Evolutionary conservation across 192 early-diverging fungal species (phyloP).

Genomic region (Entomortierella chlamydospora): DNA sequence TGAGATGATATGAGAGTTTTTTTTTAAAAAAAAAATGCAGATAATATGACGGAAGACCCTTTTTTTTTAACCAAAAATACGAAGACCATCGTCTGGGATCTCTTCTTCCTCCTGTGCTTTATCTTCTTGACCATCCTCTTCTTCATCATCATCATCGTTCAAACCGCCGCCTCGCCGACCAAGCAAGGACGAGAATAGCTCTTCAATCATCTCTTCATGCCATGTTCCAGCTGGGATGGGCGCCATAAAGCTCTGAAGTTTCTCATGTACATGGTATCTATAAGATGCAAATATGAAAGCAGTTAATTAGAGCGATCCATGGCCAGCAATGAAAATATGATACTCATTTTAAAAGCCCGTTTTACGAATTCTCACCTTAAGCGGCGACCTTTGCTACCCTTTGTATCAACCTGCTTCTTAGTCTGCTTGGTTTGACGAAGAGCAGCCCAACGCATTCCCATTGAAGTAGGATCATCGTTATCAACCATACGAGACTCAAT

Average conservation of each 20-base stretch:
- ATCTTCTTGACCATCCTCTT: conserved; percentile 25
- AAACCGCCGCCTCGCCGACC: conserved; percentile 64
- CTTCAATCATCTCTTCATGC: conserved; percentile 95
- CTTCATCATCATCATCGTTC: conserved; percentile 49
- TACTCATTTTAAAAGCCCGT: no score
- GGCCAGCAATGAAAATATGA: no score
- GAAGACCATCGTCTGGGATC: conserved; percentile 45
- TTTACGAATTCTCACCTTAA: conserved; percentile 63
- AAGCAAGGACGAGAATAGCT: conserved; percentile 88
- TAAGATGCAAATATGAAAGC: not conserved
- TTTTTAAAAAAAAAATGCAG: not conserved
- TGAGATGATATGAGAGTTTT: not conserved
- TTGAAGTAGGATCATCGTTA: conserved; percentile 87
- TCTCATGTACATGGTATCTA: conserved; percentile 95
- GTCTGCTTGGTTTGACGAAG: conserved; percentile 78
- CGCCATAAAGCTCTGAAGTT: conserved; percentile 96
- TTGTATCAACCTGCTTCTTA: conserved; percentile 87
- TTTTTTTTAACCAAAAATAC: conserved; percentile 46
- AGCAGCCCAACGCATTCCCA: conserved; percentile 87
- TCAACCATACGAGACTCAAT: conserved; percentile 95
- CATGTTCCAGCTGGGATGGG: conserved; percentile 89
- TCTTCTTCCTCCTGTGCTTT: conserved; percentile 36
- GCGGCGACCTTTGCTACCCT: conserved; percentile 92
- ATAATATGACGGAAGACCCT: not conserved
- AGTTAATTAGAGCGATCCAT: no score